Base-by-base conservation (phyloP, 257 asterid genomes). In the Jaltomata sinuosa region DNA sequence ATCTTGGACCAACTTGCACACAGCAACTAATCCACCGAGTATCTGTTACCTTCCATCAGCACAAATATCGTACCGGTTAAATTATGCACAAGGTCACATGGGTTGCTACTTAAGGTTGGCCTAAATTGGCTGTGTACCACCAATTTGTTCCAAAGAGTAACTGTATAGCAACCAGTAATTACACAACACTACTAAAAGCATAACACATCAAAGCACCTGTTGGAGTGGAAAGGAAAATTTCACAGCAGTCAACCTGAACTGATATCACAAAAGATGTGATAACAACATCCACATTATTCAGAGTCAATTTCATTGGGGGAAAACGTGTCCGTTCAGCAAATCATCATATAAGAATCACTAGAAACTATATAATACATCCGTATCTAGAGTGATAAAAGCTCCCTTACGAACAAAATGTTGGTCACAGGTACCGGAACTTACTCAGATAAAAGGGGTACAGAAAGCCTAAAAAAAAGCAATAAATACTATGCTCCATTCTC, bases 401-500 rank as follows among this genome's bases (percentile, higher is more conserved):
- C 15, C 81, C 40, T 45, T 15, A 4, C 3, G 15, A 8, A 45
- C 11, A 47, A 74, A 14, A 4, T 1, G 40, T 47, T 7, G 16
- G 27, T 47, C 27, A 76, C 81, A 27, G 1, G 40, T 19, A 27
- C 40, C 1, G 22, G 42, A 76, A 76, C 38, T 27, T 25, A 4
- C 47, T 3, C 27, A 8, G 59, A 27, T 61, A 27, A 27, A 16
- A 47, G 25, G 81, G 25, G 81, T 74, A 74, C 4, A 25, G 80
- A 12, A 12, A 72, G 80, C 0, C 59, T 15, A 6, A 27, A 50
- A 25, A 68, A 14, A 9, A 11, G n/a, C 11, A 14, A 16, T 2
- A 76, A 7, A 76, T 27, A 27, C 50, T 86, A 86, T 2, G 87
- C 84, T 55, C 84, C 85, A 61, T 85, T 53, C 84, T 91, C 93